Evolutionary conservation across 1,284 basidiomycete species (phyloP).

Genomic region (Apiotrichum siamense): DNA sequence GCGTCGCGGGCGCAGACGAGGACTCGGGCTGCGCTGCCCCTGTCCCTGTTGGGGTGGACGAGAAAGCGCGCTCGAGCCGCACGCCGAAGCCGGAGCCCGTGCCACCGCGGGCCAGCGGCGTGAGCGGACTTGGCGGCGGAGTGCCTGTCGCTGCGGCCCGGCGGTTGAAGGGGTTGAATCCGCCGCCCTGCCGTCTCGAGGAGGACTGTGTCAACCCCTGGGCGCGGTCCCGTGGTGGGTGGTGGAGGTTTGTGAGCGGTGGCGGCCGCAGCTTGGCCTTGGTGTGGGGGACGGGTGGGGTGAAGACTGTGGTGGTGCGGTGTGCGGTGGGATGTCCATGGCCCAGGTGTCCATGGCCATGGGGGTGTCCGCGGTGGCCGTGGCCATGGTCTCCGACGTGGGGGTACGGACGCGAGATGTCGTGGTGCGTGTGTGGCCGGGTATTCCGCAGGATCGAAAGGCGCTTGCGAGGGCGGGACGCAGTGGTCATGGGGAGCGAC

Average conservation of each 20-base stretch:
- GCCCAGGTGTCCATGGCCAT: background rate
- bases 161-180: too few relatives aligned
- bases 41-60: too few relatives aligned
- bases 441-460: background rate
- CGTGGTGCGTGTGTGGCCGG: background rate
- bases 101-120: background rate
- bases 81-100: too few relatives aligned
- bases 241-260: too few relatives aligned
- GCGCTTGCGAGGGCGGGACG: background rate
- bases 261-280: background rate
- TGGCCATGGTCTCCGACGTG: background rate
- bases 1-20: too few relatives aligned
- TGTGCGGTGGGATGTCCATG: slow-evolving; percentile 1
- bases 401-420: background rate
- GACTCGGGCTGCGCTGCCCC: too few relatives aligned
- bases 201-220: too few relatives aligned
- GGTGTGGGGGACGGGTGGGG: background rate
- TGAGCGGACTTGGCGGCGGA: background rate
- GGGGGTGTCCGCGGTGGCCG: background rate
- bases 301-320: slow-evolving; percentile 1
- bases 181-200: too few relatives aligned
- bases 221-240: too few relatives aligned
- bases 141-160: background rate
- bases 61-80: background rate
- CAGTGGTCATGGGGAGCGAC: too few relatives aligned